These are phyloP conservation scores for Papiliotrema flavescens DNA, from an alignment of 1,284 basidiomycete genomes.

Conservation along the genomic window DNA sequence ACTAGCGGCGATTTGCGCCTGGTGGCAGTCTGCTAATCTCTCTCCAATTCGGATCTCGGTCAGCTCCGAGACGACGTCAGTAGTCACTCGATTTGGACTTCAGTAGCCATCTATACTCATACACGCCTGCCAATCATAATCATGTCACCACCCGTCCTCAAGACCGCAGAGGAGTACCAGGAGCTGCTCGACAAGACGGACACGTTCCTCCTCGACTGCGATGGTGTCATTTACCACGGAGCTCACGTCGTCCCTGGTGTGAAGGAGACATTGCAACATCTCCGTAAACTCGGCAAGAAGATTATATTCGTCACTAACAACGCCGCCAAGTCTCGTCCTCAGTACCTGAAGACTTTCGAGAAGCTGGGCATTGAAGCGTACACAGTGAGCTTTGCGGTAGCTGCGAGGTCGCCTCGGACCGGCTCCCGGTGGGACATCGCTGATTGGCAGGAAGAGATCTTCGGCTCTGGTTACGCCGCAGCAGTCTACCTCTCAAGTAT, in stretches of 20 bases:
- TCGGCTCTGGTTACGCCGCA: conserved; percentile 89
- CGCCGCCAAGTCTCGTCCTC: conserved; percentile 85
- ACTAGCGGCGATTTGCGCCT: too few relatives aligned
- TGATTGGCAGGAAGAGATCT: conserved; percentile 75
- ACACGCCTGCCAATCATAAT: background rate
- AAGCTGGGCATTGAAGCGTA: conserved; percentile 78
- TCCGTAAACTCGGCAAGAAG: conserved; percentile 65
- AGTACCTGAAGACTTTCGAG: conserved; percentile 88
- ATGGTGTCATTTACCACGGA: conserved; percentile 93
- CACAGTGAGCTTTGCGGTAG: conserved; percentile 63
- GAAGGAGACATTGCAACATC: conserved; percentile 64
- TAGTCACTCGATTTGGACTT: too few relatives aligned
- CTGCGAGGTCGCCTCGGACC: too few relatives aligned
- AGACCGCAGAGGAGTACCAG: conserved; percentile 35
- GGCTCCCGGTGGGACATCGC: background rate
- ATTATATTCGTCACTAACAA: conserved; percentile 97
- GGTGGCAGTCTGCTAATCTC: too few relatives aligned
- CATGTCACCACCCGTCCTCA: conserved; percentile 35
- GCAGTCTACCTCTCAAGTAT: conserved; percentile 90
- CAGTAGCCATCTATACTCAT: too few relatives aligned
- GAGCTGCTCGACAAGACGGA: conserved; percentile 68
- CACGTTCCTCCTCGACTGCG: conserved; percentile 94
- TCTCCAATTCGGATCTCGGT: too few relatives aligned
- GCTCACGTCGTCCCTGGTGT: conserved; percentile 74
- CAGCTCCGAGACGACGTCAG: too few relatives aligned